These are phyloP conservation scores for Rutstroemia sp. DNA, from an alignment of 2,329 filamentous ascomycete genomes.

Conservation along the genomic window DNA sequence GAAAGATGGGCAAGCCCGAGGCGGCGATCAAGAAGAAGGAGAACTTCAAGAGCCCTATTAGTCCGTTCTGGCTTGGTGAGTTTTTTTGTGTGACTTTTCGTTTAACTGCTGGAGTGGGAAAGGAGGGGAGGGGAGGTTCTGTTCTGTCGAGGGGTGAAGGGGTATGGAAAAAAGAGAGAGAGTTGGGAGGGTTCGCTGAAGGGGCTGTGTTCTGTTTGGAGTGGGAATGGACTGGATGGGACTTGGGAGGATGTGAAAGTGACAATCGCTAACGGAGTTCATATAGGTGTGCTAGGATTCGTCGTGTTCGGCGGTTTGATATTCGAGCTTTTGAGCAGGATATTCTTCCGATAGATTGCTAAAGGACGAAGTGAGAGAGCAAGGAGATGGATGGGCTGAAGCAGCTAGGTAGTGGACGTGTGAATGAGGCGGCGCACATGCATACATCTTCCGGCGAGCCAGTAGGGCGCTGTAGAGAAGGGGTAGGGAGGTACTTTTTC, in stretches of 20 bases:
- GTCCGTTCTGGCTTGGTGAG: slow-evolving; percentile 56
- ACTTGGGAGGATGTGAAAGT: background rate
- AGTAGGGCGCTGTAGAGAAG: background rate
- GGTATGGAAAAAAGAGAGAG: background rate
- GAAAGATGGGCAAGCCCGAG: slow-evolving; percentile 68
- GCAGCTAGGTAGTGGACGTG: too few species aligned
- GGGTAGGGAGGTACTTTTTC: background rate
- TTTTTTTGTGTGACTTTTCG: slow-evolving; percentile 9
- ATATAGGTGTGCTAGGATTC: slow-evolving; percentile 26
- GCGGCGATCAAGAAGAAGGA: slow-evolving; percentile 54
- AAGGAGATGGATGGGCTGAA: background rate
- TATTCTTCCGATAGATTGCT: slow-evolving; percentile 25
- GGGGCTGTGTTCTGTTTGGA: too few species aligned
- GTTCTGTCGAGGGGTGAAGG: background rate
- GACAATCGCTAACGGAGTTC: background rate
- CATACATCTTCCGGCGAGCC: background rate
- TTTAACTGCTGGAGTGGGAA: background rate
- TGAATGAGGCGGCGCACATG: too few species aligned
- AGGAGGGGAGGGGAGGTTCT: background rate
- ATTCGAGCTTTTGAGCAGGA: slow-evolving; percentile 31
- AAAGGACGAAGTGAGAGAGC: background rate
- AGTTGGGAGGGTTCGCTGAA: too few species aligned
- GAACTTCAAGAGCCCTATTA: slow-evolving; percentile 45
- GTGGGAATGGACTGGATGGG: background rate
- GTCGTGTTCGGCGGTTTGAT: slow-evolving; percentile 30